These are phyloP conservation scores for Dalbergia cultrata DNA, from an alignment of 306 rosid species.

Conservation along the genomic window DNA sequence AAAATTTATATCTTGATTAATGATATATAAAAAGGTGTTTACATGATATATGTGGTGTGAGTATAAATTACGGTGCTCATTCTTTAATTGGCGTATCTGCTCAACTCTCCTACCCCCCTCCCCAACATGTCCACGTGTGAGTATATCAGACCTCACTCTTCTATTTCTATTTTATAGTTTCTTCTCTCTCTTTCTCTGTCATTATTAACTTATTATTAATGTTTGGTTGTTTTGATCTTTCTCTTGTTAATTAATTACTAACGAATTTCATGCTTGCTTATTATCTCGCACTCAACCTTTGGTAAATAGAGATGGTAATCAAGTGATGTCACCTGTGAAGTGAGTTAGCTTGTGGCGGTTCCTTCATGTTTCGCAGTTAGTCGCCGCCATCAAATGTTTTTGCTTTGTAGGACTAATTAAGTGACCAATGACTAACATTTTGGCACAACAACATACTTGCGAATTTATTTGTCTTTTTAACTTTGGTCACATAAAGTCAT, in stretches of 20 bases:
- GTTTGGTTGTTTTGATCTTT: neutral
- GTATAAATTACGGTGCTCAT: no score
- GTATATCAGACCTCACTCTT: no score
- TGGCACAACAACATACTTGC: neutral
- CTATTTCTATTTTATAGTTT: neutral
- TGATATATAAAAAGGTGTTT: no score
- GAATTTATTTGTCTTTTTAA: neutral
- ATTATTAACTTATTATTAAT: neutral
- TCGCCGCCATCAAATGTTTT: neutral
- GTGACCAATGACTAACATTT: neutral
- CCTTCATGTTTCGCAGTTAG: neutral
- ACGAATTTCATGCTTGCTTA: neutral
- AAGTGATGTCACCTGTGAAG: neutral
- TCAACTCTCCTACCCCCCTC: no score
- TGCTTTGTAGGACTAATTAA: neutral
- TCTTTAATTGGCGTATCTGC: no score
- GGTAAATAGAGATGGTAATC: neutral
- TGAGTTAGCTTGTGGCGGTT: neutral
- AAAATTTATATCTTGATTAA: no score
- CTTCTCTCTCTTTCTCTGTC: neutral
- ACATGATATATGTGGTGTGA: no score
- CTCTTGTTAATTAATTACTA: conserved; percentile 3
- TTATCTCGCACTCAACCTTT: neutral
- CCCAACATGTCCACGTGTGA: no score
- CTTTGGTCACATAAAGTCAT: neutral